These are phyloP conservation scores for Triticum urartu DNA, from an alignment of 176 grass and related monocot species.

Conservation along the genomic window DNA sequence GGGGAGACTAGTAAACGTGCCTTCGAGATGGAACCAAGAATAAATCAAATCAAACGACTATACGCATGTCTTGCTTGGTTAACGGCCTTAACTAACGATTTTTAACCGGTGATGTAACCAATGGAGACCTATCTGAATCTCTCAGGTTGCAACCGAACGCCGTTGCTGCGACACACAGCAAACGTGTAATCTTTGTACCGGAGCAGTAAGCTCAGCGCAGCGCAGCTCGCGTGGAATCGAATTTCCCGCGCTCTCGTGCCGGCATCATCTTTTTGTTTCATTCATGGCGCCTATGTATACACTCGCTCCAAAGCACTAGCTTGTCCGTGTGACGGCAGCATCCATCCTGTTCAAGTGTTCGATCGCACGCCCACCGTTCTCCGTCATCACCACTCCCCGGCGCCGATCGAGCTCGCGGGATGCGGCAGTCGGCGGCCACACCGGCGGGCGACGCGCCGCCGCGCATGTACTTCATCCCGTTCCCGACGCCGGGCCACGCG, in stretches of 20 bases:
- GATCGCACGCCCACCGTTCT: neutral
- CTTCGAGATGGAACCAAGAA: too few relatives aligned
- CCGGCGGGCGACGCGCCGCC: neutral
- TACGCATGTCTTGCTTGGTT: too few relatives aligned
- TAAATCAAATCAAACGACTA: too few relatives aligned
- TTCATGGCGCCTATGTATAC: neutral
- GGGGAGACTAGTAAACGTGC: too few relatives aligned
- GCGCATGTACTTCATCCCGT: slow-evolving; percentile 62
- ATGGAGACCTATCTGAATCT: too few relatives aligned
- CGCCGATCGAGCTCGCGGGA: neutral
- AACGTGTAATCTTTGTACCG: neutral
- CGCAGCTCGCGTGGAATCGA: neutral
- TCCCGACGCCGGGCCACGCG: slow-evolving; percentile 62
- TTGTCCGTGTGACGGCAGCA: neutral
- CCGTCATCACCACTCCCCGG: neutral
- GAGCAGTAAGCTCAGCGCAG: neutral
- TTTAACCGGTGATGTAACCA: too few relatives aligned
- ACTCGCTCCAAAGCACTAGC: neutral
- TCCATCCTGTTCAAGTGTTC: neutral
- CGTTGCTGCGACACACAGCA: neutral
- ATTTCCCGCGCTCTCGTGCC: neutral
- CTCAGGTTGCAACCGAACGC: neutral
- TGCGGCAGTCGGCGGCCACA: neutral
- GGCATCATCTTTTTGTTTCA: slow-evolving; percentile 36
- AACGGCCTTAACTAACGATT: too few relatives aligned